These are phyloP conservation scores for Lachnellula hyalina DNA, from an alignment of 2,329 filamentous ascomycete species.

Conservation along the genomic window DNA sequence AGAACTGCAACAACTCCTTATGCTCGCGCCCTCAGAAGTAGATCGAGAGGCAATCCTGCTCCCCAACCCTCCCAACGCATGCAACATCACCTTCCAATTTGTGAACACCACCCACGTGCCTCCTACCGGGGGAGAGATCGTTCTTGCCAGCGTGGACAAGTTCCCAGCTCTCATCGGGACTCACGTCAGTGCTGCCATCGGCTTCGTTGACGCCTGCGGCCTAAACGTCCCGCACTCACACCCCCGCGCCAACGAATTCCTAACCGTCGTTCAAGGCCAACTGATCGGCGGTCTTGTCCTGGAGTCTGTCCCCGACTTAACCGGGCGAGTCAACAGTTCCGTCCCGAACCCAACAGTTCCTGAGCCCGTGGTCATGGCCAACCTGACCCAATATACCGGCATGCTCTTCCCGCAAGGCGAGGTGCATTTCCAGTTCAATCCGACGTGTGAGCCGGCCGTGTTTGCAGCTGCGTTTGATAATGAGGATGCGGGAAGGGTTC, in stretches of 20 bases:
- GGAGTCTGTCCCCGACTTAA: not conserved
- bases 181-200: slow-evolving; percentile 33
- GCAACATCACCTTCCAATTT: not conserved
- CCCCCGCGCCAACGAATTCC: slow-evolving; percentile 46
- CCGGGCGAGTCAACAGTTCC: not conserved
- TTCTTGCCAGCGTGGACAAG: not conserved
- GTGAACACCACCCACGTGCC: not conserved
- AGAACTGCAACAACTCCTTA: not conserved
- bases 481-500: slow-evolving; percentile 33
- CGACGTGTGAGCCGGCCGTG: slow-evolving; percentile 43
- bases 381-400: slow-evolving; percentile 40
- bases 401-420: slow-evolving; percentile 49
- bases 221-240: slow-evolving; percentile 52
- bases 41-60: not conserved
- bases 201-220: slow-evolving; percentile 44
- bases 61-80: not conserved
- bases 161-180: not conserved
- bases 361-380: slow-evolving; percentile 32
- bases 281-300: slow-evolving; percentile 35
- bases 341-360: not conserved
- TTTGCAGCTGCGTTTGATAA: slow-evolving; percentile 41
- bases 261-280: slow-evolving; percentile 42
- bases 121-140: not conserved
- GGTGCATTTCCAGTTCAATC: slow-evolving; percentile 51
- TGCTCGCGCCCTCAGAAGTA: not conserved